A percentile compares a stretch with the other conserved stretches of the same genome.
Conservation (phyloP, 2,329 filamentous ascomycete species). For the Sporothrix inflata region DNA sequence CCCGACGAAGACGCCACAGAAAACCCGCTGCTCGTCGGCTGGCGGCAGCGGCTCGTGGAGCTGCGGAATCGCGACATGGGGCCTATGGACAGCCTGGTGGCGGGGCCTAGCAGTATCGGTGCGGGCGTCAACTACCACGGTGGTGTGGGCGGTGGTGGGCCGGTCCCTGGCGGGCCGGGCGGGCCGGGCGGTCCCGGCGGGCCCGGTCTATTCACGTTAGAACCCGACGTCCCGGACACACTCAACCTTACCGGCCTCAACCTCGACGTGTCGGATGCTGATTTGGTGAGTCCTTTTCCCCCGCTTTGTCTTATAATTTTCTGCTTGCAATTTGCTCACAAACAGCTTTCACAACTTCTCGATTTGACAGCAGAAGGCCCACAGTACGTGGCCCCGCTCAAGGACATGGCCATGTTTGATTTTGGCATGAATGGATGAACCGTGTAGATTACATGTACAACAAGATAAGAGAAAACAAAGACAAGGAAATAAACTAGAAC, state of each 20-base stretch:
- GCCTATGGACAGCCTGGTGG: neutral
- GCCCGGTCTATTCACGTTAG: neutral
- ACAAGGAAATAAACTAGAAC: neutral
- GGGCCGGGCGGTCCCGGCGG: no score
- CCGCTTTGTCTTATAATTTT: no score
- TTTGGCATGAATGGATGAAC: slow-evolving; percentile 11
- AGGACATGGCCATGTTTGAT: slow-evolving; percentile 22
- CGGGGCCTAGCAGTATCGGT: neutral
- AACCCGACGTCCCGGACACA: slow-evolving; percentile 6
- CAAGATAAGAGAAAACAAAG: neutral
- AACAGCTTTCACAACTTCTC: slow-evolving; percentile 4
- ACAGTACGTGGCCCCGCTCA: slow-evolving; percentile 11
- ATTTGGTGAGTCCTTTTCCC: no score
- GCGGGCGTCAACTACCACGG: neutral
- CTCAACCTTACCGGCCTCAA: slow-evolving; percentile 10
- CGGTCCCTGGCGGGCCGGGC: no score
- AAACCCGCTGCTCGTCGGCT: slow-evolving; percentile 18
- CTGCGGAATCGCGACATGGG: neutral
- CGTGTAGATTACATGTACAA: neutral
- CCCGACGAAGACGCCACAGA: slow-evolving; percentile 11
- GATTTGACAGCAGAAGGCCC: neutral
- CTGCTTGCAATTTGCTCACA: no score
- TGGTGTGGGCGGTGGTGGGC: neutral
- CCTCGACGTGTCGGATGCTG: slow-evolving; percentile 17
- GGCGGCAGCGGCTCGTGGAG: slow-evolving; percentile 22